Evolutionary conservation across 441 rosid genomes (phyloP), one percentile per base, ranked within the genome.

Genomic region (Adansonia gregorii): DNA sequence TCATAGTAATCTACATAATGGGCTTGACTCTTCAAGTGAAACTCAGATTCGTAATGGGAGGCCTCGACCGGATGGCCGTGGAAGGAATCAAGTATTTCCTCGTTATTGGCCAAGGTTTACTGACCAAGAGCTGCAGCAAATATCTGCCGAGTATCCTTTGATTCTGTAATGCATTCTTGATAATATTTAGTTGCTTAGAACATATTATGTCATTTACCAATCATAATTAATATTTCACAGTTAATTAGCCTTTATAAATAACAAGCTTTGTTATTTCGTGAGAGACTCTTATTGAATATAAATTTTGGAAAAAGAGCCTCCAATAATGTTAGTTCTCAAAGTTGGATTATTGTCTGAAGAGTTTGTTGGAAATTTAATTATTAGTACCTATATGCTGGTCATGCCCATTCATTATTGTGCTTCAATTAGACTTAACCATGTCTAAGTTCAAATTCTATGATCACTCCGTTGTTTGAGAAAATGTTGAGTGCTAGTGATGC

Each of bases 401-500:
- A 67, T 63, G 20, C 78, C 56, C 43, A 39, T 76, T 79, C 69
- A 61, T 49, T 81, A 59, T 74, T 49, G 52, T 48, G 67, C 72
- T 67, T 45, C 71, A 31, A 43, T 65, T 59, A 77, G 64, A 87
- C 98, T 97, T 97, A 83, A 94, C 92, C 35, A 80, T 78, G 27
- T 85, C 54, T 35, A 85, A 97, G 99, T 83, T 86, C 99, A 76
- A 90, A 93, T 85, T 87, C 94, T 69, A 83, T 88, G 61, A 92
- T 91, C 76, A 93, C 91, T 79, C 97, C 97, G 78, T 85, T 97
- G 83, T 97, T 97, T 68, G 99, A 97, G 92, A 97, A 97, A 91
- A 91, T 89, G 89, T 85, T 97, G 85, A 97, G 98, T 89, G 97
- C 93, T 73, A 97, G 97, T 82, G 99, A 97, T 92, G 91, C 98